phyloP scores from a whole-genome alignment of 495 filamentous ascomycete species.

The Penicillium paradoxum region DNA sequence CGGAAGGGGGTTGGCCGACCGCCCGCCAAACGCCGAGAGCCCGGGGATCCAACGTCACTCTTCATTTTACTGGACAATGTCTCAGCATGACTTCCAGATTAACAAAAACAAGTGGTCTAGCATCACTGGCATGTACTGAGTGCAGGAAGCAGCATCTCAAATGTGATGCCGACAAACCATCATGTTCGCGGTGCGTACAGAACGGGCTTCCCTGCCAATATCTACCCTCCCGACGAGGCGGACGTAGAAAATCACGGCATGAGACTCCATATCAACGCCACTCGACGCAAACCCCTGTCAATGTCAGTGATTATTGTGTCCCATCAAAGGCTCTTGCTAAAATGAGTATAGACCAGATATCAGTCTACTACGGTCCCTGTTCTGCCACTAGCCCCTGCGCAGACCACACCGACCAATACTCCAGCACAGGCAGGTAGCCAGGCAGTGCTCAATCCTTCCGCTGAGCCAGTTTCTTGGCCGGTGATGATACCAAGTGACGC shows the following conservation, averaged over 20 bases:
- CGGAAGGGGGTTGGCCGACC: not conserved
- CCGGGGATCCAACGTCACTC: conserved; percentile 1
- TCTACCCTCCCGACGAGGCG: conserved; percentile 36
- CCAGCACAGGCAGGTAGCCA: conserved; percentile 9
- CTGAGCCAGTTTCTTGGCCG: conserved; percentile 24
- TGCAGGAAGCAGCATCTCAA: conserved; percentile 43
- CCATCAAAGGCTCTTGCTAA: not conserved
- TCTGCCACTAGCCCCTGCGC: conserved; percentile 3
- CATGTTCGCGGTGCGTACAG: conserved; percentile 35
- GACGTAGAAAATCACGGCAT: conserved; percentile 29
- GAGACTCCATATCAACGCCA: conserved; percentile 13
- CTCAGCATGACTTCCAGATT: conserved; percentile 16
- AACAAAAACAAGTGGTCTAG: conserved; percentile 22
- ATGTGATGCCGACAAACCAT: conserved; percentile 35
- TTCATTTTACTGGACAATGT: not conserved
- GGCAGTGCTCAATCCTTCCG: conserved; percentile 9
- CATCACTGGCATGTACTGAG: conserved; percentile 38
- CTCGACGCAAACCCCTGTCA: conserved; percentile 9
- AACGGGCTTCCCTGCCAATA: conserved; percentile 30
- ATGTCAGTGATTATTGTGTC: conserved; percentile 6
- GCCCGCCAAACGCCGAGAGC: not conserved
- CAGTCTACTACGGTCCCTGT: conserved; percentile 3
- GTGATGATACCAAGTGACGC: conserved; percentile 13
- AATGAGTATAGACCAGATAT: not conserved
- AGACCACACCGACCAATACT: conserved; percentile 17